Evolutionary conservation across 306 rosid genomes (phyloP).

Genomic region (Hippophae tibetana): DNA sequence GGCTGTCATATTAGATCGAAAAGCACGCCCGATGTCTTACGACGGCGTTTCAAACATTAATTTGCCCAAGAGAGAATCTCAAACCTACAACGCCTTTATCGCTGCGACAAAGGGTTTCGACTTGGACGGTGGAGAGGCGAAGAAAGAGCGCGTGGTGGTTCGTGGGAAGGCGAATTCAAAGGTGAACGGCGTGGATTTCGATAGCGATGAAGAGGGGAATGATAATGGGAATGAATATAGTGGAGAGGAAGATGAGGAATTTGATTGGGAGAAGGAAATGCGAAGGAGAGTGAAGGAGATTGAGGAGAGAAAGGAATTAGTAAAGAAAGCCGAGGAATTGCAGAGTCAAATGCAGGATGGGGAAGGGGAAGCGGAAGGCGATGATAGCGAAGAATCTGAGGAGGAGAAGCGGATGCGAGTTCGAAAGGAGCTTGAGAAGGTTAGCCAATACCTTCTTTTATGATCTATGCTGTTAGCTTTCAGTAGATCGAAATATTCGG

Average conservation of each 20-base stretch:
- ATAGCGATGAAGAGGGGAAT: conserved; percentile 60
- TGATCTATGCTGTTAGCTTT: background rate
- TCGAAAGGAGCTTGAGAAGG: conserved; percentile 87
- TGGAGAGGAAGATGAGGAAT: conserved; percentile 35
- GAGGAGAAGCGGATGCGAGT: conserved; percentile 88
- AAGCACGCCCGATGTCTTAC: conserved; percentile 33
- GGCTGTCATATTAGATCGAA: conserved; percentile 37
- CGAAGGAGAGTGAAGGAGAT: conserved; percentile 65
- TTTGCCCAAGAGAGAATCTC: conserved; percentile 43
- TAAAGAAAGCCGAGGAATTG: conserved; percentile 83
- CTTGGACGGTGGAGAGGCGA: conserved; percentile 55
- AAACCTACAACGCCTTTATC: conserved; percentile 21
- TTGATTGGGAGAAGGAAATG: conserved; percentile 73
- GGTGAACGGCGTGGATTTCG: conserved; percentile 63
- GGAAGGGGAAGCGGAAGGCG: conserved; percentile 25
- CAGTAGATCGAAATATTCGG: background rate
- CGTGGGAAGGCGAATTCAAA: conserved; percentile 57
- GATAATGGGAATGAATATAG: conserved; percentile 27
- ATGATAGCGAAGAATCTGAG: conserved; percentile 50
- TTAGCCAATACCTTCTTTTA: conserved; percentile 5
- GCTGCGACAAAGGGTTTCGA: conserved; percentile 39
- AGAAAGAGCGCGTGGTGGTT: conserved; percentile 47
- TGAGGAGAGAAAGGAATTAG: conserved; percentile 79
- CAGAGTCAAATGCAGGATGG: conserved; percentile 40
- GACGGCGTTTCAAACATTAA: conserved; percentile 45